Evolutionary conservation across 2,329 filamentous ascomycete genomes (phyloP), one percentile per base, ranked within the genome.

Genomic region (Aureobasidium pullulans): DNA sequence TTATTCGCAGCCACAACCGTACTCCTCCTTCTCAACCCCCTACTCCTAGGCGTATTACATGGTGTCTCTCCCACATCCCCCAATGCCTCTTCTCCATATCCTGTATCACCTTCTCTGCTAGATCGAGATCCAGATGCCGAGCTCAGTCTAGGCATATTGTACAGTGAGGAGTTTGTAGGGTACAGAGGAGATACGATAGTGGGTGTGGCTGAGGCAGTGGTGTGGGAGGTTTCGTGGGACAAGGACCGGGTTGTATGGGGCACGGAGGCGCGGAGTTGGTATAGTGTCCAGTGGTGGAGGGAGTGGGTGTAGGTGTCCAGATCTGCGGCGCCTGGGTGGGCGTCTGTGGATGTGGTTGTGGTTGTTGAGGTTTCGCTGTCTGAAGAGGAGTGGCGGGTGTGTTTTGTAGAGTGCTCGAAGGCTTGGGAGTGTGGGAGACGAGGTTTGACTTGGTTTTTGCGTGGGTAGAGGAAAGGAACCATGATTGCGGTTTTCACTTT

Each of bases 1-100:
- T 31, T 46, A 23, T 44, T 29, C 1, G 53, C 32, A 5, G 28
- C 54, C 23, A 36, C 57, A 32, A 52, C 48, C 8, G 57, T 59
- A 28, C 44, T 50, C 15, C 56, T 40, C 29, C 56, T 34, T 19
- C n/a, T 59, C 46, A 59, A 34, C 1, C 28, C 37, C 7, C 31
- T 50, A 3, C 2, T 50, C 36, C 32, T 53, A 2, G 57, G 57
- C 32, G 57, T 59, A 40, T 59, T 50, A 6, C 46, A 50, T 10
- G 57, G 46, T 6, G 46, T 59, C 15, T n/a, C 23, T 4, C 37
- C 50, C 10, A 42, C n/a, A 32, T 54, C 50, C 3, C 37, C 50
- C 3, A 34, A 8, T 11, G 8, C n/a, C 15, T 54, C 37, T 6
- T 19, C 28, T 9, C 23, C 37, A 8, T 32, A n/a, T 2, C 11